phyloP scores from a whole-genome alignment of 2,329 filamentous ascomycete genomes.

The Pseudodiploospora longispora region DNA sequence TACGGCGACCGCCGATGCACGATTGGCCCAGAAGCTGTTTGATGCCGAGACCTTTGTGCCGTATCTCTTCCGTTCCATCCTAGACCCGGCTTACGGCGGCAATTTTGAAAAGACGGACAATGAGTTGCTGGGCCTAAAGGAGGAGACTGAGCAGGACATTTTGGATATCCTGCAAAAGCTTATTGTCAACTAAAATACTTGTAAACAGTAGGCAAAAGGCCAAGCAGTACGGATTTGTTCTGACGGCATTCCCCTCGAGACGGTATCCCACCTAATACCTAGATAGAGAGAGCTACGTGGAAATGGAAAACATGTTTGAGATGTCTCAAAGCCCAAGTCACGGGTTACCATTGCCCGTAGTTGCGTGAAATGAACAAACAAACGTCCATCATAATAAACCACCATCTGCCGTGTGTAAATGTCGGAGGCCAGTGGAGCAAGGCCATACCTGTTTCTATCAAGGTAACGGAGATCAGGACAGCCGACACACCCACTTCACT shows the following conservation, averaged over 20 bases:
- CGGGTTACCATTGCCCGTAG: too few relatives aligned
- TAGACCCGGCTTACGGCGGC: conserved; percentile 23
- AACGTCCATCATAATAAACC: too few relatives aligned
- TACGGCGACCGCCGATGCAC: conserved; percentile 18
- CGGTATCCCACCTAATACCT: not conserved
- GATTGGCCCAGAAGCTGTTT: conserved; percentile 21
- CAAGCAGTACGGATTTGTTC: too few relatives aligned
- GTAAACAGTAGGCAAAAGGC: not conserved
- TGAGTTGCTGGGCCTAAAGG: conserved; percentile 35
- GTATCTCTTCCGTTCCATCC: conserved; percentile 25
- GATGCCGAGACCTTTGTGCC: conserved; percentile 21
- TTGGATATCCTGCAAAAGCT: conserved; percentile 20
- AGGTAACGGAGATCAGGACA: too few relatives aligned
- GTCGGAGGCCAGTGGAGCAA: too few relatives aligned
- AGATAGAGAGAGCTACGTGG: not conserved
- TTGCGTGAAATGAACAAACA: too few relatives aligned
- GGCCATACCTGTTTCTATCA: too few relatives aligned
- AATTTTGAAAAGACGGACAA: conserved; percentile 32
- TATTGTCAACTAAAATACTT: conserved; percentile 5
- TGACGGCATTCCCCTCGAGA: too few relatives aligned
- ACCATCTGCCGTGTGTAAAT: too few relatives aligned
- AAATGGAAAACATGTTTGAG: too few relatives aligned
- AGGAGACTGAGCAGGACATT: conserved; percentile 31
- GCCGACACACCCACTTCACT: too few relatives aligned
- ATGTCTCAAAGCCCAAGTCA: too few relatives aligned